Percentiles rank a stretch among this genome's conserved stretches.
Evolutionary conservation across 1,284 basidiomycete genomes (phyloP).

Genomic region (Ustilago trichophora): DNA sequence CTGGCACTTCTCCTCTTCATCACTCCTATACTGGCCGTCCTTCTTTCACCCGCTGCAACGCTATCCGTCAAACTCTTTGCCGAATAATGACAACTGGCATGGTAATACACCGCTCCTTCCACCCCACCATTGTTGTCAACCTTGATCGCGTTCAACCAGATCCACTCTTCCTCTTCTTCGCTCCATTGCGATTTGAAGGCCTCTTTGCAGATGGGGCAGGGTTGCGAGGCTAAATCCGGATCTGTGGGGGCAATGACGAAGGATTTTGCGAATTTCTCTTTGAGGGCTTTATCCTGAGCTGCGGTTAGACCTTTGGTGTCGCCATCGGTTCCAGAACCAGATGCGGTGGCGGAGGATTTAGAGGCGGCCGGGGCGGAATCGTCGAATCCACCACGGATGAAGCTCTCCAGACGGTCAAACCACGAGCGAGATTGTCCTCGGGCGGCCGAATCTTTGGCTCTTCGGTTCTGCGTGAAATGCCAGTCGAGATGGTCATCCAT

Average conservation of each 20-base stretch:
- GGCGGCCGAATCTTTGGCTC: constrained; percentile 82
- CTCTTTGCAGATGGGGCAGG: constrained; percentile 98
- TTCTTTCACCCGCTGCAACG: constrained; percentile 17
- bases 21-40: constrained; percentile 31
- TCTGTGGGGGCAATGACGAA: constrained; percentile 80
- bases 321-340: constrained; percentile 50
- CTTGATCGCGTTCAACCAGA: constrained; percentile 90
- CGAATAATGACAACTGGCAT: constrained; percentile 63
- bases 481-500: constrained; percentile 93
- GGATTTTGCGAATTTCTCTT: constrained; percentile 70
- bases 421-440: constrained; percentile 90
- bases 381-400: constrained; percentile 55
- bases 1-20: constrained; percentile 30
- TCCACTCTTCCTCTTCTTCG: constrained; percentile 98
- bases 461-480: constrained; percentile 94
- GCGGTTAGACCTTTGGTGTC: constrained; percentile 67
- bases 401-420: constrained; percentile 84
- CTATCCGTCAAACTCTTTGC: constrained; percentile 59
- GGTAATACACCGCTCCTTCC: constrained; percentile 52
- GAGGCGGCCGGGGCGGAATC: constrained; percentile 40
- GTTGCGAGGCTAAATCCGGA: constrained; percentile 81
- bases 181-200: constrained; percentile 87
- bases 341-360: constrained; percentile 13
- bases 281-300: constrained; percentile 74
- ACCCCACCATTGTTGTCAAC: no score